phyloP scores from a whole-genome alignment of 345 rosid genomes.

The Syzygium grande region DNA sequence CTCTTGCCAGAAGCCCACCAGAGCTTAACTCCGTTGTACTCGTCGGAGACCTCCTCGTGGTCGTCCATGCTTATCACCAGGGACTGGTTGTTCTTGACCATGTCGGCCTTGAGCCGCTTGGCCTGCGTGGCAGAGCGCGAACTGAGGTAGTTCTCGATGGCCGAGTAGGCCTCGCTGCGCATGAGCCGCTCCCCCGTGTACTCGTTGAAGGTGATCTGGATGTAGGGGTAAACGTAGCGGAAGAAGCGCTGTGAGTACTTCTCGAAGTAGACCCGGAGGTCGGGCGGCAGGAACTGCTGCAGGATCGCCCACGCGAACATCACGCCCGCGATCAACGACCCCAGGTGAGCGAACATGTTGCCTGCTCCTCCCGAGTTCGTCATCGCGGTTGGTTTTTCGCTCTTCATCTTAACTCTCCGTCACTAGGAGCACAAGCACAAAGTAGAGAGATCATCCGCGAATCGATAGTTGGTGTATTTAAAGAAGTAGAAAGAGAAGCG shows the following conservation, averaged over 20 bases:
- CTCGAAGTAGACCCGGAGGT: background rate
- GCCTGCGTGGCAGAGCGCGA: slow-evolving; percentile 1
- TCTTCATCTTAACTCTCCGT: background rate
- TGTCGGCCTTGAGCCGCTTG: slow-evolving; percentile 10
- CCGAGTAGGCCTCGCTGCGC: slow-evolving; percentile 1
- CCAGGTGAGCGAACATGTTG: background rate
- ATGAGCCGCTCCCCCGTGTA: background rate
- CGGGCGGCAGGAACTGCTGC: background rate
- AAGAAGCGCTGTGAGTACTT: background rate
- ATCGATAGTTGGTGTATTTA: background rate
- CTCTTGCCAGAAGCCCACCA: slow-evolving; percentile 4
- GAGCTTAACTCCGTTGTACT: background rate
- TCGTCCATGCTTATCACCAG: slow-evolving; percentile 11
- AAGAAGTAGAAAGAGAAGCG: background rate
- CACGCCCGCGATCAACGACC: background rate
- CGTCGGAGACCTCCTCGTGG: slow-evolving; percentile 8
- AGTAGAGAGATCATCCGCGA: background rate
- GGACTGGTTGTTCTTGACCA: background rate
- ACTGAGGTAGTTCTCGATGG: slow-evolving; percentile 8
- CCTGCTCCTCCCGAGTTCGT: background rate
- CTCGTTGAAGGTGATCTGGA: slow-evolving; percentile 5
- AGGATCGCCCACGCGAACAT: background rate
- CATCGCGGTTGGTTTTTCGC: background rate
- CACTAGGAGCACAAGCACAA: background rate
- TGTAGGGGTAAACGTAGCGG: slow-evolving; percentile 1